Percentiles rank a stretch among this genome's conserved stretches.
Conservation (phyloP, 2,329 filamentous ascomycete species). For the Nothophoma quercina region DNA sequence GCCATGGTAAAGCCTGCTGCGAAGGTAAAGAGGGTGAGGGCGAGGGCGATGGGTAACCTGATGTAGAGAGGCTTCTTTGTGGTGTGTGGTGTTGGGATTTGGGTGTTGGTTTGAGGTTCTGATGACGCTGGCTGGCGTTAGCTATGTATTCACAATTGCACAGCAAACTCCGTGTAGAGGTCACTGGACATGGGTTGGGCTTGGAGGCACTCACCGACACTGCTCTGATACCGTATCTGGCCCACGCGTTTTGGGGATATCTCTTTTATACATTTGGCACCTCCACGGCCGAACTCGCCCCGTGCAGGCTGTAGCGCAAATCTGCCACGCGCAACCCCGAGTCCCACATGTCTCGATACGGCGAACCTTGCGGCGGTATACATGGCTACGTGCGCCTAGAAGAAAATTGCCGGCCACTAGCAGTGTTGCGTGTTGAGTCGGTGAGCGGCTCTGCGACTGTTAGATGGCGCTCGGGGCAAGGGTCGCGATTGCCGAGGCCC, state of each 20-base stretch:
- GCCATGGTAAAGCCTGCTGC: constrained; percentile 66
- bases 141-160: neutral
- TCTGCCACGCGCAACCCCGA: constrained; percentile 15
- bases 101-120: constrained; percentile 21
- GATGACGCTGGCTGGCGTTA: constrained; percentile 18
- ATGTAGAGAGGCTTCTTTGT: constrained; percentile 33
- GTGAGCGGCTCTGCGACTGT: constrained; percentile 24
- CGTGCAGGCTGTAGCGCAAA: constrained; percentile 20
- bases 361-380: constrained; percentile 34
- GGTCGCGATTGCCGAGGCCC: constrained; percentile 25
- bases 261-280: constrained; percentile 9
- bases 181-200: neutral
- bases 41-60: constrained; percentile 55
- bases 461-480: constrained; percentile 22
- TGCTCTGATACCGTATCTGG: constrained; percentile 25
- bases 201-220: constrained; percentile 24
- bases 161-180: neutral
- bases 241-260: constrained; percentile 6
- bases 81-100: constrained; percentile 16
- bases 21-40: constrained; percentile 57
- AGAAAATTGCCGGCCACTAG: constrained; percentile 21
- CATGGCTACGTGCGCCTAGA: constrained; percentile 28
- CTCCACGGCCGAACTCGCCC: constrained; percentile 34
- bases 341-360: constrained; percentile 39
- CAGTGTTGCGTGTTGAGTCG: constrained; percentile 23